phyloP scores from a whole-genome alignment of 2,329 filamentous ascomycete species.

The Curvularia sp. region DNA sequence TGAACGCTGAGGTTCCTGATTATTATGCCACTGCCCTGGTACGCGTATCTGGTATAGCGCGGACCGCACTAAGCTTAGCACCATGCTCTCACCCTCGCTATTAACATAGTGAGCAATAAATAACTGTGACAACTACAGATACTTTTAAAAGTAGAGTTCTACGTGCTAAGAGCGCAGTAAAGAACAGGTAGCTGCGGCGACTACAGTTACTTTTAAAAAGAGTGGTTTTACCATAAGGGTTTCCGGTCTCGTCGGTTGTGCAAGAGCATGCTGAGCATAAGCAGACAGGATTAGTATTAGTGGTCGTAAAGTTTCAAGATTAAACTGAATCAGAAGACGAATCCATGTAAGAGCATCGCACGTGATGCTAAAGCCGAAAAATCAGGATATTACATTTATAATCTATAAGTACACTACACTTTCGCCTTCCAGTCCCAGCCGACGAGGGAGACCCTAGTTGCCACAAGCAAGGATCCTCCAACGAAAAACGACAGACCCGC shows the following conservation, averaged over 20 bases:
- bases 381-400: neutral
- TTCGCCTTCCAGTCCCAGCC: conserved; percentile 40
- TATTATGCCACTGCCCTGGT: no score
- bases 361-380: neutral
- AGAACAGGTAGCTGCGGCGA: no score
- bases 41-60: neutral
- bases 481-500: conserved; percentile 40
- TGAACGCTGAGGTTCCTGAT: neutral
- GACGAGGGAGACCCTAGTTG: conserved; percentile 37
- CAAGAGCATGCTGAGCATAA: neutral
- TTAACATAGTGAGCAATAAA: no score
- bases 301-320: neutral
- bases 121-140: no score
- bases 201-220: no score
- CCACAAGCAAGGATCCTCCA: conserved; percentile 35
- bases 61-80: neutral
- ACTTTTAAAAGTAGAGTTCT: no score
- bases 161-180: no score
- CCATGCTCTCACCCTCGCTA: no score
- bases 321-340: neutral
- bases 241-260: no score
- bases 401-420: conserved; percentile 18
- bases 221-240: no score
- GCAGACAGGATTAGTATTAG: neutral
- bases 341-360: neutral